Base-by-base conservation (phyloP, 148 eudicot species). In the Fagopyrum tataricum region DNA sequence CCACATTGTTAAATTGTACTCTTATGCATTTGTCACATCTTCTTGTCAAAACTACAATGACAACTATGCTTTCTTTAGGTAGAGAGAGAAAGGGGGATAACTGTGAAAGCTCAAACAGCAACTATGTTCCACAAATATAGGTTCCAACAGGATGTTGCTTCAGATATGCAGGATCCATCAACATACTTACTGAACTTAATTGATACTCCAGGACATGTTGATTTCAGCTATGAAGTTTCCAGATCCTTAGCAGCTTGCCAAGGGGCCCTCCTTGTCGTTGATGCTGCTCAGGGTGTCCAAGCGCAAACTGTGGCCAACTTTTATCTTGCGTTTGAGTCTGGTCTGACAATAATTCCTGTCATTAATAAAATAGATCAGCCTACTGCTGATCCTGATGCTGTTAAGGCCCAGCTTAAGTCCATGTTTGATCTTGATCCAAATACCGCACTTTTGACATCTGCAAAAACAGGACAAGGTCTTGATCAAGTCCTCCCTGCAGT, bases 261-360 rank as follows among this genome's bases (percentile, higher is more conserved):
- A 75, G 98, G 98, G 72, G 98, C 87, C 62, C 97, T 95, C 73
- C 82, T 95, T 75, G 97, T 91, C 59, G 97, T 95, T 74, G 98
- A 95, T 78, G 98, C 98, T 70, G 98, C 98, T 76, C 98, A 95
- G 85, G 98, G 98, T 44, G 97, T 95, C 48, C 98, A 95, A 76
- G 98, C 98, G 18, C 98, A 95, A 76, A 95, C 98, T n/a, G 98
- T 95, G 69, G 98, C 98, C 39, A 95, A 95, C 77, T 95, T 95
- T 79, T 95, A 91, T 81, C 91, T 95, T 61, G 98, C 98, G 23
- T 91, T 95, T 76, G 98, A 95, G 82, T 87, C 97, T 31, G 90
- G 88, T 75, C 82, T 95, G 70, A 41, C 91, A 53, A 85, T 95
- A 46, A 81, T 95, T 73, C 98, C 98, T 2, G 96, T 95, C 76